Evolutionary conservation across 352 stramenopile species (phyloP), one percentile per base, ranked within the genome.

Genomic region (Pythium rhizo-oryzae): DNA sequence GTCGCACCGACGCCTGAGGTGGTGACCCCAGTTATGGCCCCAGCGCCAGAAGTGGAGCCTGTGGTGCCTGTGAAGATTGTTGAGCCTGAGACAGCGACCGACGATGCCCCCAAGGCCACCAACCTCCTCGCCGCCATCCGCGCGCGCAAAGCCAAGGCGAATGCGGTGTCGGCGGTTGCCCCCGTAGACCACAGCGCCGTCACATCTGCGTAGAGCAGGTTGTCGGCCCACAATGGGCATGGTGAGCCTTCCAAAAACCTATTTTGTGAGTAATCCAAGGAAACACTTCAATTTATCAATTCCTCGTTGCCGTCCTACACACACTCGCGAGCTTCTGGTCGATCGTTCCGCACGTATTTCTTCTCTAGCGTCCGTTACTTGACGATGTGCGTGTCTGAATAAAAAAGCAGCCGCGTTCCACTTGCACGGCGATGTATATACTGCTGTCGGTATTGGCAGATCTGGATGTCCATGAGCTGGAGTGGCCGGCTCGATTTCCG

Each of bases 101-200:
- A 69, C 13, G 53, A 69, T 8, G 35, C 39, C 25, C 59, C 33
- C 11, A 68, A 62, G 35, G 53, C 59, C 21, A 56, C 24, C 43
- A 62, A 89, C 41, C 66, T 93, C 15, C 77, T 93, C 50, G 80
- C 83, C n/a, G 80, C 81, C 28, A 93, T 93, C 67, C 79, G 82
- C 63, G 77, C 78, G 23, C 79, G 78, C 8, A 80, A 82, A 39
- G 51, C 58, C 0, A 46, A 57, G 25, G 53, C 43, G 0, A 37
- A 52, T n/a, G 56, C 56, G 19, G 23, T 62, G 23, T 62, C 56
- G 13, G 41, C n/a, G 0, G 56, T 54, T 8, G 39, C 56, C 8
- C 23, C 39, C 25, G 56, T 62, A 23, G 56, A 54, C 43, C 55
- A 24, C 16, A 25, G 15, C 41, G 41, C 44, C 8, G 44, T 28